Conservation (phyloP, 2,329 filamentous ascomycete genomes). For the Ascocoryne sarcoides region DNA sequence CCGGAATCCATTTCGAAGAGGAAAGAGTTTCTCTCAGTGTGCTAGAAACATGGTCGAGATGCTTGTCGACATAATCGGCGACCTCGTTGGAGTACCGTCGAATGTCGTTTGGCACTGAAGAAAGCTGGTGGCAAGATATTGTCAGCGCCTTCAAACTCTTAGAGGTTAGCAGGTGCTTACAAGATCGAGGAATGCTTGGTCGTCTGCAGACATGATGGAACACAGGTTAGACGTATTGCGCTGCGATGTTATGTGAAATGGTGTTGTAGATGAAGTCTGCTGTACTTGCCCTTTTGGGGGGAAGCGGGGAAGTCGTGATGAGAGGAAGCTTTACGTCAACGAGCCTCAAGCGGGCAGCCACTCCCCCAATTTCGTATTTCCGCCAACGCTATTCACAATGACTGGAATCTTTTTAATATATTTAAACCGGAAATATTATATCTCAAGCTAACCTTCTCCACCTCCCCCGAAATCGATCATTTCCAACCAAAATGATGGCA, state of each 20-base stretch:
- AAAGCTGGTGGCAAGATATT: slow-evolving; percentile 34
- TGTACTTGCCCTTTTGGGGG: no score
- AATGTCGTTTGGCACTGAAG: slow-evolving; percentile 55
- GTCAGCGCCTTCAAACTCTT: no score
- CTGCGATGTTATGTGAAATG: slow-evolving; percentile 1
- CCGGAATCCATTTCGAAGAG: slow-evolving; percentile 63
- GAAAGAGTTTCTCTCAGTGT: slow-evolving; percentile 62
- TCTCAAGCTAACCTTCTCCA: no score
- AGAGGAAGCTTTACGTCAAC: neutral
- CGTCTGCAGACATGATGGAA: slow-evolving; percentile 64
- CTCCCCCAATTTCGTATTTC: no score
- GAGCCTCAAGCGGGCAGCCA: no score
- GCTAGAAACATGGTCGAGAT: slow-evolving; percentile 68
- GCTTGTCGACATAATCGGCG: slow-evolving; percentile 70
- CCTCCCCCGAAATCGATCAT: no score
- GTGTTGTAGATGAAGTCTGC: neutral
- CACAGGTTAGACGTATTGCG: slow-evolving; percentile 3
- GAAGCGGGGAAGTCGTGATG: slow-evolving; percentile 1
- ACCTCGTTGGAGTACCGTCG: slow-evolving; percentile 62
- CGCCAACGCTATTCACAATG: no score
- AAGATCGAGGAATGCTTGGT: slow-evolving; percentile 69
- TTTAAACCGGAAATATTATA: no score
- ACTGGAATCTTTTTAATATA: no score
- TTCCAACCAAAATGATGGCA: no score
- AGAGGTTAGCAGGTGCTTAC: slow-evolving; percentile 40